Conservation (phyloP, 192 early-diverging fungal species). For the Coemansia aciculifera region DNA sequence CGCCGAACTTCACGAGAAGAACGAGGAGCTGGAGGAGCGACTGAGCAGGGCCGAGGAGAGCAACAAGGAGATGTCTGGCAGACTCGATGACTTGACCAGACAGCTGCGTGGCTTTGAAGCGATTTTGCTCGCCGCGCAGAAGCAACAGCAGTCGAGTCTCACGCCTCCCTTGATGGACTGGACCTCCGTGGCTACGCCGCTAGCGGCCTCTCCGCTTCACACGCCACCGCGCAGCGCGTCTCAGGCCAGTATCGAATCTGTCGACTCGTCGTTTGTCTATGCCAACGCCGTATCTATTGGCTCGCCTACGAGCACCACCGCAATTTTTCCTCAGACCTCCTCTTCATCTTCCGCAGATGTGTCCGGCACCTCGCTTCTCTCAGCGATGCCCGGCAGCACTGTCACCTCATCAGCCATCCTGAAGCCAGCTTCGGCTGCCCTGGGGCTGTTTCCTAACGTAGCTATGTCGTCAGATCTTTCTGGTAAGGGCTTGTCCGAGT, state of each 20-base stretch:
- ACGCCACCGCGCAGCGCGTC: slow-evolving; percentile 19
- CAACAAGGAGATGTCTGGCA: slow-evolving; percentile 33
- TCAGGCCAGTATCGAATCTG: slow-evolving; percentile 13
- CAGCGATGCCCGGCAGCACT: slow-evolving; percentile 25
- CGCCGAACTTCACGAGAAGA: slow-evolving; percentile 55
- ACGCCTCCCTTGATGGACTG: slow-evolving; percentile 28
- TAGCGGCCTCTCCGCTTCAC: slow-evolving; percentile 32
- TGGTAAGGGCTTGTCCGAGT: slow-evolving; percentile 59
- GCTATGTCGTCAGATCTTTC: slow-evolving; percentile 42
- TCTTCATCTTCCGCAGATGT: slow-evolving; percentile 13
- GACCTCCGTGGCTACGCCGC: slow-evolving; percentile 29
- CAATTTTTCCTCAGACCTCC: slow-evolving; percentile 2
- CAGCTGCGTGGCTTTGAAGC: slow-evolving; percentile 48
- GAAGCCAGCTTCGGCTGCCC: slow-evolving; percentile 27
- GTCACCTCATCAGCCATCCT: slow-evolving; percentile 22
- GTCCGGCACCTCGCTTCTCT: slow-evolving; percentile 16
- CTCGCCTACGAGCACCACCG: not conserved
- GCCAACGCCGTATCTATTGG: slow-evolving; percentile 28
- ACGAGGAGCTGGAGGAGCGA: slow-evolving; percentile 47
- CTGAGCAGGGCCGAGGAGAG: slow-evolving; percentile 37
- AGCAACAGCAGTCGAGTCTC: slow-evolving; percentile 20
- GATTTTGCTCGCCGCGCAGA: slow-evolving; percentile 33
- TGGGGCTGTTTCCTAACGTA: slow-evolving; percentile 38
- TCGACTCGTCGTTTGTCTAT: slow-evolving; percentile 20
- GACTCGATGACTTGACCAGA: slow-evolving; percentile 41